A percentile compares a stretch with the other conserved stretches of the same genome.
Evolutionary conservation across 2,329 filamentous ascomycete species (phyloP).

Genomic region (Colletotrichum salicis): DNA sequence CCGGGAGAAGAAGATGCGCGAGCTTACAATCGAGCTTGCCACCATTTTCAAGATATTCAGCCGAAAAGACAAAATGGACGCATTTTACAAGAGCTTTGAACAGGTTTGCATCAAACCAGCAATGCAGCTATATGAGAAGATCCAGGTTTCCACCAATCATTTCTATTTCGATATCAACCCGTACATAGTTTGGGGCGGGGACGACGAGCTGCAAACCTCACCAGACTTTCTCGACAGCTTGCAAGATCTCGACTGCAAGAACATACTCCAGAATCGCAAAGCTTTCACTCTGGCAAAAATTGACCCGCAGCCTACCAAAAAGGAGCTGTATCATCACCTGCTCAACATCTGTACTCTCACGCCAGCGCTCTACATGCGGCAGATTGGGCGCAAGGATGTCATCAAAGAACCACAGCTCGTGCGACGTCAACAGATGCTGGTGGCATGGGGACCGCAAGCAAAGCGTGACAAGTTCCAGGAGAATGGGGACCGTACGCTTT

Average conservation of each 20-base stretch:
- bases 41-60: slow-evolving; percentile 43
- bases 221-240: slow-evolving; percentile 47
- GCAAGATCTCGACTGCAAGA: slow-evolving; percentile 46
- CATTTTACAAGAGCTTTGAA: slow-evolving; percentile 40
- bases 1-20: slow-evolving; percentile 39
- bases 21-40: slow-evolving; percentile 44
- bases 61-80: slow-evolving; percentile 39
- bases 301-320: slow-evolving; percentile 43
- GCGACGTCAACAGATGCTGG: slow-evolving; percentile 51
- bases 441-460: slow-evolving; percentile 51
- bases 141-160: slow-evolving; percentile 50
- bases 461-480: slow-evolving; percentile 43
- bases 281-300: slow-evolving; percentile 46
- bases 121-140: slow-evolving; percentile 50
- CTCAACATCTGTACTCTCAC: slow-evolving; percentile 47
- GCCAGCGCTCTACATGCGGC: slow-evolving; percentile 50
- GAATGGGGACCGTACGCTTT: slow-evolving; percentile 43
- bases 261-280: slow-evolving; percentile 51
- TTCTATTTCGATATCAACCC: slow-evolving; percentile 50
- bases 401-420: slow-evolving; percentile 48
- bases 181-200: slow-evolving; percentile 41
- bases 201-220: slow-evolving; percentile 40
- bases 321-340: slow-evolving; percentile 46
- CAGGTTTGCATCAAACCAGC: slow-evolving; percentile 48
- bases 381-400: slow-evolving; percentile 46